Evolutionary conservation across 306 rosid species (phyloP), one percentile per base, ranked within the genome.

Genomic region (Begonia fuchsioides): DNA sequence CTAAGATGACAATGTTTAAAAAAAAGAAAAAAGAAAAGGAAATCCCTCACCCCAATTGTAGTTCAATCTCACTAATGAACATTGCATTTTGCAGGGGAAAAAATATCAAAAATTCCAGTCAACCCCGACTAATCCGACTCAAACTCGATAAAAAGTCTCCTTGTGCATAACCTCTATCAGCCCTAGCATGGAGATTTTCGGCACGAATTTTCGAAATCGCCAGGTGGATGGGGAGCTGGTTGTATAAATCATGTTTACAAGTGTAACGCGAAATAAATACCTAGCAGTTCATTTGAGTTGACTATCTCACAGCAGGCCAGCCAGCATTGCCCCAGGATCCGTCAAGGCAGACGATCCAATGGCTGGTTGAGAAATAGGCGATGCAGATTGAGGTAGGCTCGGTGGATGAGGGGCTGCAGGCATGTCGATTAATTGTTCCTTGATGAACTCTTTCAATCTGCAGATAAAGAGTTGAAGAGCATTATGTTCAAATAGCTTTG

Each of bases 321-420:
- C 98, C 60, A 92, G 80, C 78, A 77, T 54, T n/a, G 98, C 96
- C 60, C 98, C 98, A 0, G 98, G 98, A 60, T 86, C 98, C 1
- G 72, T 68, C 60, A 62, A 47, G 63, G 85, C 74, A 19, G 77
- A 58, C 0, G 77, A 74, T 12, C 76, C 39, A 63, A 64, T 62
- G 19, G 62, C 32, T 11, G 78, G 81, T 61, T 77, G 94, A 48
- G 57, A 75, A 53, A 55, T 69, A 2, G 80, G 67, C 57, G 85
- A 66, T 32, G 79, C 50, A 12, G 81, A 76, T 46, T 78, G 65
- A 41, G 64, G 72, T 13, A 65, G 79, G 11, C 53, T 56, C 12
- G 83, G 80, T 41, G 55, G 47, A 9, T 43, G 73, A 10, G 80
- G 54, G 38, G 65, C 53, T 10, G 20, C 12, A 17, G 96, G 93